Evolutionary conservation across 208 protist genomes (phyloP).

Genomic region (Trypanosoma scelopori): DNA sequence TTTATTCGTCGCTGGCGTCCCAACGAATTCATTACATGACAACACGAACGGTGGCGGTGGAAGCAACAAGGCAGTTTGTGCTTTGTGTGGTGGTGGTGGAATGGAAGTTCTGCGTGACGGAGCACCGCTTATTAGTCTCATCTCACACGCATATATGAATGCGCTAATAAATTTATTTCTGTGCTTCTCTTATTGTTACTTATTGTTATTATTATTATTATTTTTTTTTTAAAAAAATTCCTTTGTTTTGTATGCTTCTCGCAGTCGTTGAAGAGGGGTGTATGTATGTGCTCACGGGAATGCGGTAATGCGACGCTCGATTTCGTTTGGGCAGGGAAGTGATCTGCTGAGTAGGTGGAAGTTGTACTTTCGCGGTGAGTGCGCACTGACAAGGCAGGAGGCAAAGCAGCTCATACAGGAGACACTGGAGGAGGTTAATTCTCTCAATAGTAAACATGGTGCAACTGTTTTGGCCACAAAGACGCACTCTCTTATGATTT

Average conservation of each 20-base stretch:
- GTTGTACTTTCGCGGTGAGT: not conserved
- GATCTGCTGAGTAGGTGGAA: constrained; percentile 16
- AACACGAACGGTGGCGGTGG: not conserved
- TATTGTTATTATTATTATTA: constrained; percentile 6
- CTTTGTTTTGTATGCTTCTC: too few relatives aligned
- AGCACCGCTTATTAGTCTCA: not conserved
- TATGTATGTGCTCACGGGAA: constrained; percentile 1
- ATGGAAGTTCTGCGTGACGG: not conserved
- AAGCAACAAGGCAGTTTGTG: not conserved
- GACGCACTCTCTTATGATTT: constrained; percentile 45
- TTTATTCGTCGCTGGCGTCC: constrained; percentile 85
- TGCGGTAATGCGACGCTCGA: constrained; percentile 22
- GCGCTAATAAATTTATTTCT: constrained; percentile 2
- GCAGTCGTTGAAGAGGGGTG: not conserved
- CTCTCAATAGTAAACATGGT: not conserved
- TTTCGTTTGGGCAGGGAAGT: not conserved
- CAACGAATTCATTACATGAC: constrained; percentile 83
- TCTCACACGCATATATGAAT: not conserved
- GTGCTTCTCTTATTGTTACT: constrained; percentile 13
- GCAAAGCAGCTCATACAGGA: constrained; percentile 33
- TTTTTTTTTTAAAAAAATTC: not conserved
- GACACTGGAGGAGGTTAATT: constrained; percentile 28
- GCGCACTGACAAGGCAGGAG: constrained; percentile 3
- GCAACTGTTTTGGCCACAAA: constrained; percentile 20
- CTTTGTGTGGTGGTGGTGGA: not conserved